Evolutionary conservation across 192 early-diverging fungal species (phyloP), one percentile per base, ranked within the genome.

Genomic region (Backusella morwellensis): DNA sequence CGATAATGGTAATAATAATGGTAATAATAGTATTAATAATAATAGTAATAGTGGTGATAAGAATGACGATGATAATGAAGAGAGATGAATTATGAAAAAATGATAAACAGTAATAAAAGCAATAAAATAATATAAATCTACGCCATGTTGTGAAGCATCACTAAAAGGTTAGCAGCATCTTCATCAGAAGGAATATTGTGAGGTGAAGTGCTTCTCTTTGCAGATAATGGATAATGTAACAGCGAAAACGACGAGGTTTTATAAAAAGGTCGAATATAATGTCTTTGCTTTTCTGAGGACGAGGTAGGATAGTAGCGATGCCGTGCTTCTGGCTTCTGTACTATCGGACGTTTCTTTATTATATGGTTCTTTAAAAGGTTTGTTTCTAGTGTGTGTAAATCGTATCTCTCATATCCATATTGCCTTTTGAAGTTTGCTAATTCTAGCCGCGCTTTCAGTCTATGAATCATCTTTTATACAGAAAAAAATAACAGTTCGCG

Each of bases 371-470:
- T 50, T 35, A 70, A 44, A 17, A 77, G 42, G 34, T 47, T 77
- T 6, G 26, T 38, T 19, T 77, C 75, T n/a, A 77, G 35, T 41
- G 75, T 77, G 32, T 68, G 15, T 35, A 77, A 40, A 77, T 77
- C 75, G 29, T 59, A 70, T 41, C 17, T 66, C 34, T 80, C 78
- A 67, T 80, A 80, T 72, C 78, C 78, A 72, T 80, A 29, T 26
- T 80, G 78, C 34, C 68, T 44, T 40, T 80, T 80, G 74, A 80
- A 80, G 40, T 70, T 75, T 17, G 78, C 78, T 7, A 80, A 59
- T 40, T 74, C 78, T 35, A 80, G 42, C 17, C 78, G 74, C 29
- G 78, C 75, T 42, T 75, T 80, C 34, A 80, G 41, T 70, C 78
- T 52, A 70, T 75, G 47, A 44, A 75, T 70, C 34, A 80, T 75